phyloP scores from a whole-genome alignment of 2,329 filamentous ascomycete genomes.

The Sphaerostilbella broomeana region DNA sequence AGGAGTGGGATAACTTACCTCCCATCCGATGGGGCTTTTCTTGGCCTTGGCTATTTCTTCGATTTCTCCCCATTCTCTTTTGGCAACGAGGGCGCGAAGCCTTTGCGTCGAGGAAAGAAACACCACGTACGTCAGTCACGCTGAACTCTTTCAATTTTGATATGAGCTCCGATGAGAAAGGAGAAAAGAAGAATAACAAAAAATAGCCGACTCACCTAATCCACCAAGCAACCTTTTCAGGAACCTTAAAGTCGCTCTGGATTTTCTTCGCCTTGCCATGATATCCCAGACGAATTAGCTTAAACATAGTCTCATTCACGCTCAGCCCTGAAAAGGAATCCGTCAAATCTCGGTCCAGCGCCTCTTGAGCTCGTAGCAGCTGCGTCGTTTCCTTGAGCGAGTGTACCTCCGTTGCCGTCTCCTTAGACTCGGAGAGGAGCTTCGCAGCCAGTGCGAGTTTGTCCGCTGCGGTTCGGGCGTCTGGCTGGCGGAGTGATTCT shows the following conservation, averaged over 20 bases:
- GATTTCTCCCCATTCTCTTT: slow-evolving; percentile 86
- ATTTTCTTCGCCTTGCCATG: slow-evolving; percentile 80
- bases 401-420: slow-evolving; percentile 65
- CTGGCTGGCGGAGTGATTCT: slow-evolving; percentile 71
- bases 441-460: slow-evolving; percentile 85
- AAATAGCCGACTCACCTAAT: slow-evolving; percentile 43
- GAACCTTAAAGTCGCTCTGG: slow-evolving; percentile 85
- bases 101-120: slow-evolving; percentile 32
- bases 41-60: slow-evolving; percentile 74
- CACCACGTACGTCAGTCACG: slow-evolving; percentile 7
- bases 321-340: slow-evolving; percentile 74
- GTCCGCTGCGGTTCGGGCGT: slow-evolving; percentile 64
- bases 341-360: slow-evolving; percentile 75
- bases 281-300: slow-evolving; percentile 75
- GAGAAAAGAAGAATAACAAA: not conserved
- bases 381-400: slow-evolving; percentile 73
- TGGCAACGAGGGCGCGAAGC: slow-evolving; percentile 79
- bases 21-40: slow-evolving; percentile 94
- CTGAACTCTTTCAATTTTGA: too few relatives aligned
- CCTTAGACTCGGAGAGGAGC: slow-evolving; percentile 75
- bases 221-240: slow-evolving; percentile 89
- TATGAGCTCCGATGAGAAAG: not conserved
- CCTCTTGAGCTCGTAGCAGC: slow-evolving; percentile 78
- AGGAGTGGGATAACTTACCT: slow-evolving; percentile 49
- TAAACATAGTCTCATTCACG: slow-evolving; percentile 87